A percentile compares a stretch with the other conserved stretches of the same genome.
Evolutionary conservation across 2,329 filamentous ascomycete genomes (phyloP).

Genomic region (Escovopsis sp.): DNA sequence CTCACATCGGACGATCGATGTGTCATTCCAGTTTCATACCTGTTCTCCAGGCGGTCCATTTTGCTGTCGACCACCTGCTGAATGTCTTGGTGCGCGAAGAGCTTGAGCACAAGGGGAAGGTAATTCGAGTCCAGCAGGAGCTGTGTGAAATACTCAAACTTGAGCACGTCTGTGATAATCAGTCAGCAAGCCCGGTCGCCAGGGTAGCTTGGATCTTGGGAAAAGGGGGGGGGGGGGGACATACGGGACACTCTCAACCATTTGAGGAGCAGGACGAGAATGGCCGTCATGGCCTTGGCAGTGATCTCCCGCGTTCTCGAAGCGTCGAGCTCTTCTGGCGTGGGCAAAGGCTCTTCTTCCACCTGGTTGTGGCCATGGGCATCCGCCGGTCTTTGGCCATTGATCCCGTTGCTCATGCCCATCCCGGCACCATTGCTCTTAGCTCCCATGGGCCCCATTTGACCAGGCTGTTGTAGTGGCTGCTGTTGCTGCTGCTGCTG

Average conservation of each 20-base stretch:
- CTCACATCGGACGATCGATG: not conserved
- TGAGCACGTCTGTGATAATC: constrained; percentile 58
- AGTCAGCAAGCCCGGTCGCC: not conserved
- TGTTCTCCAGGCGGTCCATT: constrained; percentile 67
- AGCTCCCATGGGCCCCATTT: constrained; percentile 27
- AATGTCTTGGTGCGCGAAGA: constrained; percentile 88
- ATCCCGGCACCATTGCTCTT: constrained; percentile 24
- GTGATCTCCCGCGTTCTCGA: constrained; percentile 74
- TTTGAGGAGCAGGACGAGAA: constrained; percentile 75
- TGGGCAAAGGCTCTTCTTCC: constrained; percentile 30
- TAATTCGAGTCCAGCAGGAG: constrained; percentile 91
- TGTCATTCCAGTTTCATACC: constrained; percentile 32
- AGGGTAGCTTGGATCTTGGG: not conserved
- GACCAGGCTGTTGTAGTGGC: constrained; percentile 28
- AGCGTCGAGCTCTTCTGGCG: constrained; percentile 67
- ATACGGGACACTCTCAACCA: constrained; percentile 92
- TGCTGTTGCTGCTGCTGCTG: not conserved
- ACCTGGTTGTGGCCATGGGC: constrained; percentile 17
- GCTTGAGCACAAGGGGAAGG: constrained; percentile 77
- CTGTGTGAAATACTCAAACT: constrained; percentile 92
- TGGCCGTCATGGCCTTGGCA: constrained; percentile 81
- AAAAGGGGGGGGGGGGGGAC: too few species aligned
- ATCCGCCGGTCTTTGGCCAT: constrained; percentile 16
- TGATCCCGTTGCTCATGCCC: constrained; percentile 19
- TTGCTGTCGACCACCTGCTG: constrained; percentile 79